Evolutionary conservation across 2,329 filamentous ascomycete species (phyloP).

Genomic region (Hypoxylon sp.): DNA sequence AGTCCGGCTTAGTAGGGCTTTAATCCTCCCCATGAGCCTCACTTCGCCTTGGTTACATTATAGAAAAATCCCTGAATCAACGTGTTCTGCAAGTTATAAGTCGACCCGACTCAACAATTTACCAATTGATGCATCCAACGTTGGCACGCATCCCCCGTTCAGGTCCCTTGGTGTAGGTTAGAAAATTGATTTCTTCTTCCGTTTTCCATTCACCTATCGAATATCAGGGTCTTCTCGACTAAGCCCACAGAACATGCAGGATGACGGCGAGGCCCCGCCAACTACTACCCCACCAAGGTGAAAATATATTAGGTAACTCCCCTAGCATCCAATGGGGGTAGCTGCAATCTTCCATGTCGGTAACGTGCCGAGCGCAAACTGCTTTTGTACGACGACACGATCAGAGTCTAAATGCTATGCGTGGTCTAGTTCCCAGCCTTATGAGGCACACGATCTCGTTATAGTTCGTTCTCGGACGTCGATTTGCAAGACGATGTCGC

Average conservation of each 20-base stretch:
- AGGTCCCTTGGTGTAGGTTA: background rate
- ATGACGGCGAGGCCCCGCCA: constrained; percentile 33
- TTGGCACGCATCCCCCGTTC: too few relatives aligned
- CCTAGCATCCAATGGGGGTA: constrained; percentile 23
- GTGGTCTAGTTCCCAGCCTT: background rate
- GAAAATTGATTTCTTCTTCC: constrained; percentile 21
- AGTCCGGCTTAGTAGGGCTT: background rate
- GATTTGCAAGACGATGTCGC: background rate
- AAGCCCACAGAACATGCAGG: constrained; percentile 18
- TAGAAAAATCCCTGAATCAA: too few relatives aligned
- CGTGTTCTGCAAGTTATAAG: too few relatives aligned
- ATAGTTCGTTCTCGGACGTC: background rate
- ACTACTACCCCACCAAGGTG: constrained; percentile 29
- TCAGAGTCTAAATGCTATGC: background rate
- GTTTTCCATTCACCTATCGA: constrained; percentile 21
- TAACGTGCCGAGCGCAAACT: constrained; percentile 10
- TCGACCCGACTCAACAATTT: too few relatives aligned
- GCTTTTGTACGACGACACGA: constrained; percentile 1
- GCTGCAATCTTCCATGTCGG: constrained; percentile 20
- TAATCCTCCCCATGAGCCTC: background rate
- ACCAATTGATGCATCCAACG: too few relatives aligned
- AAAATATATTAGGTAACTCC: constrained; percentile 26
- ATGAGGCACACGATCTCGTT: background rate
- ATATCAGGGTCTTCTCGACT: constrained; percentile 31
- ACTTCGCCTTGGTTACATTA: too few relatives aligned